Evolutionary conservation across 208 protist genomes (phyloP).

Genomic region (Trypanosoma vivax): DNA sequence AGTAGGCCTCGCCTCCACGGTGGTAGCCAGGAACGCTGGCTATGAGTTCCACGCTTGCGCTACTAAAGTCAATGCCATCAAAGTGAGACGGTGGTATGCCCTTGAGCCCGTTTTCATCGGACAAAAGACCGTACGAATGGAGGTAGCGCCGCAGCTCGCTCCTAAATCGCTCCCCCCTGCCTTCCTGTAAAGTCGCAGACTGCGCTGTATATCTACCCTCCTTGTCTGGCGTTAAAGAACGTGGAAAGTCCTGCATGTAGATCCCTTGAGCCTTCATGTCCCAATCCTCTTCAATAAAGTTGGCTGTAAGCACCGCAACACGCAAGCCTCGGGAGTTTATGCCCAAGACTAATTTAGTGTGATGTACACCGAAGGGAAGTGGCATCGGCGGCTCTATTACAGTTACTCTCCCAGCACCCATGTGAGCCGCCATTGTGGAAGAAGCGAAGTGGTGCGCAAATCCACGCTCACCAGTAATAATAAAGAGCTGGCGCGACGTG

Average conservation of each 20-base stretch:
- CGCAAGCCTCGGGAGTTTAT: slow-evolving; percentile 53
- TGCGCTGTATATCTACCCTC: neutral
- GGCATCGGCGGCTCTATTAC: slow-evolving; percentile 62
- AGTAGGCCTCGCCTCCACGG: slow-evolving; percentile 6
- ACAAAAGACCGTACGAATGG: slow-evolving; percentile 16
- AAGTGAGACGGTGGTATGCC: slow-evolving; percentile 25
- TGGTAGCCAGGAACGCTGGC: slow-evolving; percentile 57
- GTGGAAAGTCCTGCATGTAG: slow-evolving; percentile 81
- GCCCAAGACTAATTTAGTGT: slow-evolving; percentile 67
- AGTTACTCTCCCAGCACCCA: slow-evolving; percentile 23
- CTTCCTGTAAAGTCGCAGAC: slow-evolving; percentile 3
- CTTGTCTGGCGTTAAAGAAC: neutral
- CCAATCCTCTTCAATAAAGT: slow-evolving; percentile 72
- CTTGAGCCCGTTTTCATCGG: neutral
- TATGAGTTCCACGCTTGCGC: slow-evolving; percentile 50
- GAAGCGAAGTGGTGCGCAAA: slow-evolving; percentile 20
- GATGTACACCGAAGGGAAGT: slow-evolving; percentile 73
- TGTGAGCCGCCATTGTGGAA: neutral
- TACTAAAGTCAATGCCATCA: slow-evolving; percentile 51
- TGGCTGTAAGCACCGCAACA: slow-evolving; percentile 64
- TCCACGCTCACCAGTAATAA: slow-evolving; percentile 54
- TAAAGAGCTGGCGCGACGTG: slow-evolving; percentile 23
- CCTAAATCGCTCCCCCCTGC: slow-evolving; percentile 31
- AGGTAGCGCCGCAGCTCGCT: slow-evolving; percentile 34
- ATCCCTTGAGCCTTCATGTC: slow-evolving; percentile 60